Evolutionary conservation across 345 rosid species (phyloP), one percentile per base, ranked within the genome.

Genomic region (Garcia nutans): DNA sequence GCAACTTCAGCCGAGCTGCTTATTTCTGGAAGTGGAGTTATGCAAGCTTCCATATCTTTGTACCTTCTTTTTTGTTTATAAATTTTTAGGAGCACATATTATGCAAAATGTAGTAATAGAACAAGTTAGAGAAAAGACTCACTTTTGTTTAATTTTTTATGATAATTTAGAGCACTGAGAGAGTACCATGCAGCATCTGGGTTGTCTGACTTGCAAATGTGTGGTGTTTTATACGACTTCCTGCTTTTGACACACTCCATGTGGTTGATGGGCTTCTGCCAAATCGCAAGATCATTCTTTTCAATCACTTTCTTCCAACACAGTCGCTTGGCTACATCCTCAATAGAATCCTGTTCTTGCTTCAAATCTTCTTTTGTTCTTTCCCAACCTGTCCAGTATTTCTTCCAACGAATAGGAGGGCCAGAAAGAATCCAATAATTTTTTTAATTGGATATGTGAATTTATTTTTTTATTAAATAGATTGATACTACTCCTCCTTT

Each of bases 391-490:
- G 84, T 88, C 98, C 98, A 96, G 81, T 92, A 80, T 45, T 82
- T 89, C 82, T 92, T 92, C 99, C 99, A 96, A 77, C 73, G 82
- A 68, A 96, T 87, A 8, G 98, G 99, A 50, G 99, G 99, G 10
- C 99, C 99, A 0, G 98, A 96, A 12, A 93, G 93, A 82, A 96
- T 82, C 98, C 99, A 96, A 62, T 91, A 96, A 23, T n/a, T n/a
- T n/a, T n/a, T n/a, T n/a, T n/a, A n/a, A n/a, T n/a, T n/a, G n/a
- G n/a, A n/a, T n/a, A n/a, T n/a, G n/a, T n/a, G n/a, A n/a, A n/a
- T n/a, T n/a, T n/a, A n/a, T n/a, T n/a, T n/a, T n/a, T n/a, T n/a
- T n/a, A n/a, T n/a, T n/a, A n/a, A n/a, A n/a, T n/a, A n/a, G n/a
- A n/a, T n/a, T n/a, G n/a, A n/a, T n/a, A n/a, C n/a, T n/a, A n/a